Conservation (phyloP, 805 yeast species). For the Ogataea nitratoaversa region DNA sequence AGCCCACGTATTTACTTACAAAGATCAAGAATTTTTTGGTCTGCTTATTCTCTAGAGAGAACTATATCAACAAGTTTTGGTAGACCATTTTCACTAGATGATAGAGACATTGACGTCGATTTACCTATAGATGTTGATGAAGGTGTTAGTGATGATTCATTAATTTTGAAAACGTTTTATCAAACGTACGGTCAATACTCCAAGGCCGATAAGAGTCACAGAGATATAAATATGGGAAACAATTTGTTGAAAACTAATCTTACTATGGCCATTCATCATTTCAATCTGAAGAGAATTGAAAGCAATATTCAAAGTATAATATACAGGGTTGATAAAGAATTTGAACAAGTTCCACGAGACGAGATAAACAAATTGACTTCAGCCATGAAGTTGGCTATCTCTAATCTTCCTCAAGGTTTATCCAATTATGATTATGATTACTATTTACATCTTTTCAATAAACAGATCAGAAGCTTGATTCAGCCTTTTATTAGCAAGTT, state of each 20-base stretch:
- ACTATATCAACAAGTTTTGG: slow-evolving; percentile 46
- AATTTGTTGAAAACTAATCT: slow-evolving; percentile 9
- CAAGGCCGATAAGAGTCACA: not conserved
- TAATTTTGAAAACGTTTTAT: slow-evolving; percentile 1
- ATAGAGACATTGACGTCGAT: slow-evolving; percentile 45
- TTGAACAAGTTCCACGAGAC: slow-evolving; percentile 1
- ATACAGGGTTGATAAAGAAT: slow-evolving; percentile 16
- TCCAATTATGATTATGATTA: slow-evolving; percentile 10
- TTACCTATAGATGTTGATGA: slow-evolving; percentile 28
- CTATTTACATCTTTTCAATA: slow-evolving; percentile 13
- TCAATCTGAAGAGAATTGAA: slow-evolving; percentile 14
- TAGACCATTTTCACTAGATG: slow-evolving; percentile 44
- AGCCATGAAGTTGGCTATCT: slow-evolving; percentile 3
- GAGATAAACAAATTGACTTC: slow-evolving; percentile 3
- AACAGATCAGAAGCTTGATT: slow-evolving; percentile 13
- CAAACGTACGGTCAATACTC: not conserved
- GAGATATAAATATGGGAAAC: not conserved
- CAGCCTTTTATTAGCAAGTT: slow-evolving; percentile 12
- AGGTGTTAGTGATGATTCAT: slow-evolving; percentile 3
- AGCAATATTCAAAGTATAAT: slow-evolving; percentile 14
- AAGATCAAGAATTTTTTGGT: slow-evolving; percentile 35
- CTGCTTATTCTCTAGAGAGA: slow-evolving; percentile 44
- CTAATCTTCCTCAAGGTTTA: slow-evolving; percentile 6
- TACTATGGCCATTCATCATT: slow-evolving; percentile 9
- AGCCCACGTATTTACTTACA: slow-evolving; percentile 8